Evolutionary conservation across 805 yeast species (phyloP).

Genomic region (Yueomyces sp.): DNA sequence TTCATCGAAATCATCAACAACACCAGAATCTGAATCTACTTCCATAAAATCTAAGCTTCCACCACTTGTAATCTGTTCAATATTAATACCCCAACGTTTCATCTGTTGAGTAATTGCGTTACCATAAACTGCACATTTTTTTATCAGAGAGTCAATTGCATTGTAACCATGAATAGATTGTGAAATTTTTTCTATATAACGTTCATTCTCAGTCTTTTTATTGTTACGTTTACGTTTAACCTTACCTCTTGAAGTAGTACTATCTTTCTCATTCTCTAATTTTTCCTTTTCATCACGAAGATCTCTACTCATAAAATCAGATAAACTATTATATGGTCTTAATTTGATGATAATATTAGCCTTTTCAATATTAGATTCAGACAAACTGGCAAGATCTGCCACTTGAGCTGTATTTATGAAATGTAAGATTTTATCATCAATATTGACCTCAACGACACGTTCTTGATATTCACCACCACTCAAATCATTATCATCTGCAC

Average conservation of each 20-base stretch:
- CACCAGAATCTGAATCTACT: conserved; percentile 20
- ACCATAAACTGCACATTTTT: conserved; percentile 71
- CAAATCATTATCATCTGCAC: conserved; percentile 32
- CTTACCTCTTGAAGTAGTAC: conserved; percentile 20
- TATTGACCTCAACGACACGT: conserved; percentile 22
- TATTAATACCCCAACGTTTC: conserved; percentile 76
- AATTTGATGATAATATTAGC: conserved; percentile 51
- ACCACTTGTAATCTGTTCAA: conserved; percentile 42
- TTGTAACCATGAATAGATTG: conserved; percentile 73
- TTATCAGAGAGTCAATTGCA: conserved; percentile 88
- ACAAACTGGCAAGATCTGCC: conserved; percentile 68
- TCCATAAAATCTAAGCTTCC: conserved; percentile 17
- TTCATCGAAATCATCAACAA: conserved; percentile 21
- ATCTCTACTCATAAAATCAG: conserved; percentile 43
- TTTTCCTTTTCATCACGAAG: conserved; percentile 29
- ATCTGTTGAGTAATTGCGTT: conserved; percentile 56
- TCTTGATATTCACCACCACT: conserved; percentile 22
- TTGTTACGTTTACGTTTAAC: conserved; percentile 19
- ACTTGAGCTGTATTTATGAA: conserved; percentile 69
- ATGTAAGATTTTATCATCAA: conserved; percentile 54
- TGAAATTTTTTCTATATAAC: conserved; percentile 56
- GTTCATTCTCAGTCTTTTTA: conserved; percentile 54
- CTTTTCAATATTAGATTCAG: conserved; percentile 50
- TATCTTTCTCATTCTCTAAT: conserved; percentile 4
- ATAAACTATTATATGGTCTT: conserved; percentile 58